These are phyloP conservation scores for Sphagnum fallax DNA, from an alignment of 228 moss, liverwort and hornwort genomes.

Conservation along the genomic window DNA sequence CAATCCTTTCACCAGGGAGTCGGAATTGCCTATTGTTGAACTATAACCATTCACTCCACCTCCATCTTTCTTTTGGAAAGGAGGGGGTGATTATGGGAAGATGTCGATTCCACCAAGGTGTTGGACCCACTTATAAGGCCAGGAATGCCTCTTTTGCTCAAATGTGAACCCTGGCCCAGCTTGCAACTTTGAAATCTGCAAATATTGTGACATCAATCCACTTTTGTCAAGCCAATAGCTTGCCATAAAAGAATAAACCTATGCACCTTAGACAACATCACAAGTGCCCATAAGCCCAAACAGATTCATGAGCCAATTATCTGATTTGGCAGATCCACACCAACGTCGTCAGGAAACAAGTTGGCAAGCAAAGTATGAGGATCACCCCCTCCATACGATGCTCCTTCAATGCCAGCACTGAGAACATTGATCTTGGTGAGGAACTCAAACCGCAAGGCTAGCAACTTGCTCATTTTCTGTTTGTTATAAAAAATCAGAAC, in stretches of 20 bases:
- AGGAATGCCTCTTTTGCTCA: conserved; percentile 53
- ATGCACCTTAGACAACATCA: too few relatives aligned
- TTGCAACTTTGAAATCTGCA: conserved; percentile 73
- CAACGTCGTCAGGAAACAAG: conserved; percentile 81
- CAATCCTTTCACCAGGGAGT: conserved; percentile 13
- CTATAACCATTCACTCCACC: conserved; percentile 14
- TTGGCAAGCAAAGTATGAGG: conserved; percentile 58
- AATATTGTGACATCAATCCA: too few relatives aligned
- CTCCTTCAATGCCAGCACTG: too few relatives aligned
- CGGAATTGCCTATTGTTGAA: conserved; percentile 8
- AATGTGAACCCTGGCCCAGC: conserved; percentile 68
- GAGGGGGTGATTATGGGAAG: conserved; percentile 70
- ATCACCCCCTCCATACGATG: conserved; percentile 53
- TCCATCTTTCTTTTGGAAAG: conserved; percentile 43
- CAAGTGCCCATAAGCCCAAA: too few relatives aligned
- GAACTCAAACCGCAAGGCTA: too few relatives aligned
- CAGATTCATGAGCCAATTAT: too few relatives aligned
- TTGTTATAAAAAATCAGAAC: conserved; percentile 71
- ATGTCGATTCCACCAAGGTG: conserved; percentile 83
- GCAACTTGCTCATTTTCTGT: too few relatives aligned
- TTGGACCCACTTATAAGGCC: conserved; percentile 91
- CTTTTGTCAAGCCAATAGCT: too few relatives aligned
- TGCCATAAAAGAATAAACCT: too few relatives aligned
- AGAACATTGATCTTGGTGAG: too few relatives aligned
- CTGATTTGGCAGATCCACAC: conserved; percentile 76